Base-by-base conservation (phyloP, 805 yeast genomes). In the Schwanniomyces vanrijiae region DNA sequence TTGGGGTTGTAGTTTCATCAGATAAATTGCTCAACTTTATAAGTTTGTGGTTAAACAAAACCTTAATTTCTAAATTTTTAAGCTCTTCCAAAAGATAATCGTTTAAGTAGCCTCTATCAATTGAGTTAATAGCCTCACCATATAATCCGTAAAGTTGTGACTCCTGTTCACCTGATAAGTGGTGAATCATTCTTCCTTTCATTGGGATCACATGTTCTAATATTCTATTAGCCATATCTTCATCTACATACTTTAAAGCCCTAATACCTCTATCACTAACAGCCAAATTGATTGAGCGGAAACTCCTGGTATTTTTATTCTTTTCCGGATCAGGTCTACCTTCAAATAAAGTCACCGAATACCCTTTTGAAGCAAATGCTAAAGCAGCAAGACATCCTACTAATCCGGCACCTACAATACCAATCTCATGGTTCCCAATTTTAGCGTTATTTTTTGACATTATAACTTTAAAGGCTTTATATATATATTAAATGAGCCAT, bases 171-270 rank as follows among this genome's bases (percentile, higher is more conserved):
- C 95, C 96, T 10, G 73, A 56, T 11, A 66, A 42, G 45, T 84
- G 85, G 64, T 91, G 97, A 48, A 91, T 83, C 97, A 90, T 90
- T 37, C 97, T 73, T 1, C 96, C 97, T 37, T 78, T 69, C 92
- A 91, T 88, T 2, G 97, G 97, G 21, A 88, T 85, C 20, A 88
- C 78, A 37, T 80, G 78, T 26, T 71, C 66, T 50, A 86, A 58
- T 2, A 90, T 75, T 21, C 82, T 59, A 0, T 69, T 64, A 10
- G 86, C 81, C 72, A 90, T 72, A 11, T 69, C 75, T 0, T 67
- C 61, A 59, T 86, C 90, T 10, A 90, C 83, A 42, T 73, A 76
- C 47, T 74, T 67, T 59, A 91, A 65, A 0, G 96, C 86, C 22
- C 76, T 68, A 46, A 90, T 83, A 1, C 97, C 97, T 43, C 97